Conservation (phyloP, 2,329 filamentous ascomycete genomes). For the Xylariaceae sp. region DNA sequence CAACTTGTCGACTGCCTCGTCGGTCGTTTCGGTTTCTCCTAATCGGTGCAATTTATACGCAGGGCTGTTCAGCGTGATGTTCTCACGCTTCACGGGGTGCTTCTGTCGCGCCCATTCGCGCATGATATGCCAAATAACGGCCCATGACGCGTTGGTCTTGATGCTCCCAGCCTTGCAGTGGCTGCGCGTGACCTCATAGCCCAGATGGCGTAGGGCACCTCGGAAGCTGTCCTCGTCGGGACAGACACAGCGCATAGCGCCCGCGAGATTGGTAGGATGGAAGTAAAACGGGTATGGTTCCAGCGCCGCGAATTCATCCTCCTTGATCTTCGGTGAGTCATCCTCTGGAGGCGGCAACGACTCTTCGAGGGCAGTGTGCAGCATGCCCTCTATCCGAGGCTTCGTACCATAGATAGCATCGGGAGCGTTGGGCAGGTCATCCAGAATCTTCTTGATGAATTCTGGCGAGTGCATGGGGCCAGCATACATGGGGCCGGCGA, state of each 20-base stretch:
- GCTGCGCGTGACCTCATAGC: slow-evolving; percentile 77
- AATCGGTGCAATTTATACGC: slow-evolving; percentile 64
- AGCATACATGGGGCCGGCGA: slow-evolving; percentile 92
- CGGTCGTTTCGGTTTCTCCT: slow-evolving; percentile 32
- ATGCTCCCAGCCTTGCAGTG: slow-evolving; percentile 87
- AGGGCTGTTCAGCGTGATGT: slow-evolving; percentile 63
- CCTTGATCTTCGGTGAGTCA: slow-evolving; percentile 22
- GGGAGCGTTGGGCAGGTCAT: slow-evolving; percentile 62
- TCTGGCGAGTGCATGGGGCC: slow-evolving; percentile 79
- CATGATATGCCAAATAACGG: slow-evolving; percentile 86
- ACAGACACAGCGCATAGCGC: slow-evolving; percentile 71
- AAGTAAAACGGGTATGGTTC: slow-evolving; percentile 86
- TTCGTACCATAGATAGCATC: slow-evolving; percentile 71
- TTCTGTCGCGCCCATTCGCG: slow-evolving; percentile 84
- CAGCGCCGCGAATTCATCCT: slow-evolving; percentile 54
- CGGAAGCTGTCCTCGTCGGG: slow-evolving; percentile 74
- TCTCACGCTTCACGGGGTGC: slow-evolving; percentile 67
- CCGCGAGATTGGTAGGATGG: slow-evolving; percentile 67
- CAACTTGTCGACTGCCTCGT: slow-evolving; percentile 32
- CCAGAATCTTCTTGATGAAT: slow-evolving; percentile 76
- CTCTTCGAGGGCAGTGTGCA: slow-evolving; percentile 83
- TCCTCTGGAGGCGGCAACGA: slow-evolving; percentile 34
- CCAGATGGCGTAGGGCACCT: slow-evolving; percentile 73
- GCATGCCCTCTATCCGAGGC: slow-evolving; percentile 81
- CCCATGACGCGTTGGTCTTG: slow-evolving; percentile 91